Conservation (phyloP, 1,284 basidiomycete genomes). For the Singerocomus inundabilis region DNA sequence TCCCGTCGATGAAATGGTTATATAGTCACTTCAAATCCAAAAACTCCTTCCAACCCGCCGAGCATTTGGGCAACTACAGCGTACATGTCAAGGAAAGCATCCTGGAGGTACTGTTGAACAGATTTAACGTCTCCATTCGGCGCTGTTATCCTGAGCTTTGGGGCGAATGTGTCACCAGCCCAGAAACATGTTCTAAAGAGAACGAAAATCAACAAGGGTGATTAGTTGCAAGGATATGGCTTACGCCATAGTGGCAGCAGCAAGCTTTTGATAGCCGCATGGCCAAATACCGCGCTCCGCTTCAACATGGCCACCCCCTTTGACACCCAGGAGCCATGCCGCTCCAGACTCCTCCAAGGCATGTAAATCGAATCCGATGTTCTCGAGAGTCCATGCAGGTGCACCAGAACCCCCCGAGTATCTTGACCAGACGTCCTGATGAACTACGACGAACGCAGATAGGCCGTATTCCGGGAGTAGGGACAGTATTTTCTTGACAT, state of each 20-base stretch:
- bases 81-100: conserved; percentile 79
- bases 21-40: conserved; percentile 83
- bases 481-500: conserved; percentile 71
- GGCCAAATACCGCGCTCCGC: conserved; percentile 85
- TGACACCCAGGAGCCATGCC: conserved; percentile 81
- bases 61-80: conserved; percentile 68
- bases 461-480: conserved; percentile 83
- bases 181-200: conserved; percentile 74
- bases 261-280: conserved; percentile 87
- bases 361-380: conserved; percentile 76
- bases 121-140: conserved; percentile 50
- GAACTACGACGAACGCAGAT: conserved; percentile 77
- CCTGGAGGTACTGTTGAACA: conserved; percentile 84
- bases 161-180: conserved; percentile 84
- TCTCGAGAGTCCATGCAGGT: conserved; percentile 87
- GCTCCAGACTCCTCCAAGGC: conserved; percentile 77
- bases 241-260: conserved; percentile 85
- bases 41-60: conserved; percentile 72
- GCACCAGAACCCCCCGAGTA: conserved; percentile 92
- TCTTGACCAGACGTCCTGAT: conserved; percentile 95
- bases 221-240: conserved; percentile 29
- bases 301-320: conserved; percentile 67
- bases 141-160: conserved; percentile 61
- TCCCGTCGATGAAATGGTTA: neutral
- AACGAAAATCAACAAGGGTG: conserved; percentile 20